Percentiles rank a stretch among this genome's conserved stretches.
These are phyloP conservation scores for Leccinum subgranulosum DNA, from an alignment of 768 basidiomycete species.

Conservation along the genomic window DNA sequence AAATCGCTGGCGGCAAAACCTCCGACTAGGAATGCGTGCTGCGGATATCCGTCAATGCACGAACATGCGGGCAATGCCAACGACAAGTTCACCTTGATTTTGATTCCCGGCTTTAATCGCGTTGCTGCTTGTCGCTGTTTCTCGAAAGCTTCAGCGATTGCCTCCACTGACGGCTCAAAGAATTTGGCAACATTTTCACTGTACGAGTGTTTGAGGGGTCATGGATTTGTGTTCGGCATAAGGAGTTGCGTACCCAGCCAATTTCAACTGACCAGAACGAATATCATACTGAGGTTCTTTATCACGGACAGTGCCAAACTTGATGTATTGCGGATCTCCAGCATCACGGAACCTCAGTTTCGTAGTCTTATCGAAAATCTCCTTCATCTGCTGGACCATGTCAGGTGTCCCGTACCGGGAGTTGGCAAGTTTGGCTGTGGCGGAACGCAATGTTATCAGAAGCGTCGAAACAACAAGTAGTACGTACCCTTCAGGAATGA, in stretches of 20 bases:
- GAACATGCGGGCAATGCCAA: neutral
- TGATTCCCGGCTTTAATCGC: slow-evolving; percentile 14
- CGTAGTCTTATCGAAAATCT: slow-evolving; percentile 34
- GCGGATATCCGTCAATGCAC: neutral
- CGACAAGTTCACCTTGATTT: slow-evolving; percentile 18
- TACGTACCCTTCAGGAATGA: slow-evolving; percentile 27
- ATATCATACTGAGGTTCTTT: slow-evolving; percentile 34
- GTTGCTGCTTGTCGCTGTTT: slow-evolving; percentile 24
- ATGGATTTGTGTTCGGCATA: neutral
- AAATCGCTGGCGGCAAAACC: neutral
- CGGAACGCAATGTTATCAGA: neutral
- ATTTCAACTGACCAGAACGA: slow-evolving; percentile 34
- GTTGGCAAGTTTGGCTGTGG: slow-evolving; percentile 26
- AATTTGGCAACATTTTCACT: slow-evolving; percentile 37
- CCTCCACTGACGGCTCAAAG: slow-evolving; percentile 42
- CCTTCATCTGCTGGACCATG: slow-evolving; percentile 31
- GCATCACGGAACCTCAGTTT: slow-evolving; percentile 39
- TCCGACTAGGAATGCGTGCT: slow-evolving; percentile 26
- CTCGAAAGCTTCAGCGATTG: slow-evolving; percentile 33
- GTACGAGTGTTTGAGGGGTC: neutral
- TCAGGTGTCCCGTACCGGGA: slow-evolving; percentile 28
- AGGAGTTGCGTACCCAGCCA: slow-evolving; percentile 31
- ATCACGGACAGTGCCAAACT: slow-evolving; percentile 35
- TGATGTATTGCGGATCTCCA: slow-evolving; percentile 35
- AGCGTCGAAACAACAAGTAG: neutral